These are phyloP conservation scores for Deinandra increscens DNA, from an alignment of 129 eudicot genomes.

Conservation along the genomic window DNA sequence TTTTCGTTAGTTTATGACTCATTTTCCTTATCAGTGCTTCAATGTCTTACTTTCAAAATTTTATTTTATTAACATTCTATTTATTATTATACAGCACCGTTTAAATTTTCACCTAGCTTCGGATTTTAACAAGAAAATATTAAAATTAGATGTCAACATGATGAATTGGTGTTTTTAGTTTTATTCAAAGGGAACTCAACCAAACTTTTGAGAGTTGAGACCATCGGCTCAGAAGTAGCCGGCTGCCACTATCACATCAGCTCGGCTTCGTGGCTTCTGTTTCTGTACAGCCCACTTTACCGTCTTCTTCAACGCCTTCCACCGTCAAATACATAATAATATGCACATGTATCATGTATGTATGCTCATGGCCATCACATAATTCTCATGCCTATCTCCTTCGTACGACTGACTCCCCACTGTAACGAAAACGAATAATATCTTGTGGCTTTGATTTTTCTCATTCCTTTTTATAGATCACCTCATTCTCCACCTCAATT, in stretches of 20 bases:
- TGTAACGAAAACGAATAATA: conserved; percentile 32
- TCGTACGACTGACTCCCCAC: conserved; percentile 27
- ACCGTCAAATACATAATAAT: conserved; percentile 12
- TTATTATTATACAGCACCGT: too few species aligned
- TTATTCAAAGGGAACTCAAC: not conserved
- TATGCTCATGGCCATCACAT: not conserved
- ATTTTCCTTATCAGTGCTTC: too few species aligned
- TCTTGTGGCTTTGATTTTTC: conserved; percentile 21
- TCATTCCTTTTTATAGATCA: conserved; percentile 18
- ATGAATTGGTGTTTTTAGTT: too few species aligned
- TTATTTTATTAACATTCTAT: too few species aligned
- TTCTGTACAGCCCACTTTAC: not conserved
- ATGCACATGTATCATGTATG: not conserved
- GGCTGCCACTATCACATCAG: not conserved
- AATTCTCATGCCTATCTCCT: conserved; percentile 28
- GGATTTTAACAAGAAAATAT: too few species aligned
- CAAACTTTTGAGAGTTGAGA: not conserved
- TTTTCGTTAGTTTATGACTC: too few species aligned
- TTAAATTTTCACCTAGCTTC: too few species aligned
- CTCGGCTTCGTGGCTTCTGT: conserved; percentile 8
- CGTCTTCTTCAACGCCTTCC: conserved; percentile 16
- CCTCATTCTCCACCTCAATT: conserved; percentile 15
- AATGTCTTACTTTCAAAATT: too few species aligned
- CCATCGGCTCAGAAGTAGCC: not conserved
- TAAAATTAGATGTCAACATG: too few species aligned